phyloP scores from a whole-genome alignment of 148 eudicot genomes.

The Camellia lanceoleosa region DNA sequence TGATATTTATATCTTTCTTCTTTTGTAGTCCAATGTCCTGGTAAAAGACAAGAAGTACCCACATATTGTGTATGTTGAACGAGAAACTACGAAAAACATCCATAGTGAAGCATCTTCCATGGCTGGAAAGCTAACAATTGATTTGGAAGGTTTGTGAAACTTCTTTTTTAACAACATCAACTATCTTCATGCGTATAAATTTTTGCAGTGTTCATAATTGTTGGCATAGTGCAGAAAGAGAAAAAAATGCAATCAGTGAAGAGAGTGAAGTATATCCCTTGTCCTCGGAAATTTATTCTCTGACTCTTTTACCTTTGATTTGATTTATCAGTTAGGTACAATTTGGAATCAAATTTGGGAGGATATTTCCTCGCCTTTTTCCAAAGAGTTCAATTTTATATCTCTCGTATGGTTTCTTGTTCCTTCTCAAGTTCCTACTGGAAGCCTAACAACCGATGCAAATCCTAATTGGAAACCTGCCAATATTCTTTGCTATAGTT shows the following conservation, averaged over 20 bases:
- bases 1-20: slow-evolving; percentile 6
- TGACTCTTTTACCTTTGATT: not conserved
- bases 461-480: not conserved
- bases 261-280: not conserved
- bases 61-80: slow-evolving; percentile 64
- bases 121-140: slow-evolving; percentile 33
- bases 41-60: slow-evolving; percentile 60
- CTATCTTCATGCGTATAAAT: not conserved
- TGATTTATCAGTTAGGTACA: not conserved
- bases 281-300: not conserved
- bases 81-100: slow-evolving; percentile 24
- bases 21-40: slow-evolving; percentile 55
- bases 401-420: not conserved
- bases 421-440: not conserved
- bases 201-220: not conserved
- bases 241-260: not conserved
- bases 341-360: not conserved
- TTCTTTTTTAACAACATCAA: slow-evolving; percentile 2
- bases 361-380: not conserved
- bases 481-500: too few species aligned
- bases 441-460: not conserved
- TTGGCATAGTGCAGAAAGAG: not conserved
- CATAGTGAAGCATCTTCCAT: slow-evolving; percentile 28
- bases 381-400: not conserved
- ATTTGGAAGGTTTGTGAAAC: slow-evolving; percentile 63